Evolutionary conservation across 495 filamentous ascomycete genomes (phyloP).

Genomic region (Apodospora peruviana): DNA sequence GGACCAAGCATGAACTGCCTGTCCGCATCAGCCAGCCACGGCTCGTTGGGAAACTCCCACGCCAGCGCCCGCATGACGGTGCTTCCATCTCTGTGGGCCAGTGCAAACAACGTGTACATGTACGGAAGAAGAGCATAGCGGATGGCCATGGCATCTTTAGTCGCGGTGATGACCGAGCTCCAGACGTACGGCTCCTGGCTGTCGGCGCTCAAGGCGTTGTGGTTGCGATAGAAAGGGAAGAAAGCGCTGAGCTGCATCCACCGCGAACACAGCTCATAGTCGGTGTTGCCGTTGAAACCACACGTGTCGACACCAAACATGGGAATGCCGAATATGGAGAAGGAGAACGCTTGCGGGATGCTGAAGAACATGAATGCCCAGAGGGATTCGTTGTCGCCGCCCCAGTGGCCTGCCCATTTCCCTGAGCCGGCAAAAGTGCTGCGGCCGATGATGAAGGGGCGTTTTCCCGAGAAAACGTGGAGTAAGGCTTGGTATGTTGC

Average conservation of each 20-base stretch:
- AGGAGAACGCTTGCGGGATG: constrained; percentile 75
- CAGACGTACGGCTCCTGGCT: constrained; percentile 75
- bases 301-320: constrained; percentile 86
- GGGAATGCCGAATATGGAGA: constrained; percentile 77
- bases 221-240: constrained; percentile 86
- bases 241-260: constrained; percentile 88
- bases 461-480: constrained; percentile 54
- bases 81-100: constrained; percentile 59
- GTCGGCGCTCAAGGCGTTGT: constrained; percentile 60
- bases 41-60: constrained; percentile 82
- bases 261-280: constrained; percentile 71
- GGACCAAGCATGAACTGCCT: constrained; percentile 74
- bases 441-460: constrained; percentile 82
- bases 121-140: constrained; percentile 73
- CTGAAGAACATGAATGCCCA: constrained; percentile 71
- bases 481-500: constrained; percentile 74
- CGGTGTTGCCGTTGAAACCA: constrained; percentile 68
- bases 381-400: constrained; percentile 69
- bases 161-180: constrained; percentile 61
- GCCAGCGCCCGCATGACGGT: constrained; percentile 77
- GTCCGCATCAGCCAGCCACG: constrained; percentile 59
- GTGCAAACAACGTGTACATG: constrained; percentile 73
- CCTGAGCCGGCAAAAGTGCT: constrained; percentile 77
- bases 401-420: constrained; percentile 84
- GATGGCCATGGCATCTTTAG: constrained; percentile 64